Base-by-base conservation (phyloP, 1,139 yeast genomes). In the Suhomyces chickasaworum region DNA sequence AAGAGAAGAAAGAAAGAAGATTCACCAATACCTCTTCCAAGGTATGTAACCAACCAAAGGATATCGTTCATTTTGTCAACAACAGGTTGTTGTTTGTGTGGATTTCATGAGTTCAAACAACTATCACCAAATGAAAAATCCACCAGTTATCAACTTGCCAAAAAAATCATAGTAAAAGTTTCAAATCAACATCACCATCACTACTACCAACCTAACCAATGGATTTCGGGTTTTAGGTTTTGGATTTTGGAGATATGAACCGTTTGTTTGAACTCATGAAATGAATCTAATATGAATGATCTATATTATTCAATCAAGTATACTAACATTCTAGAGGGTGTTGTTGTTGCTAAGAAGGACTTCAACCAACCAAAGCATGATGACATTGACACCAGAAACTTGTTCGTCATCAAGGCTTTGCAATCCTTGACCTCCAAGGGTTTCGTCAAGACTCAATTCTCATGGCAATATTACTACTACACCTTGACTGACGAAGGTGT, bases 391-490 rank as follows among this genome's bases (percentile, higher is more conserved):
- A 87, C 96, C 84, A 91, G 82, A 82, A 90, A 91, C 95, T 86
- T 91, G 77, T 91, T 75, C 74, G 99, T 93, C 76, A 90, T 93
- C 84, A 93, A 93, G 88, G 98, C 99, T 72, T 86, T 93, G 78
- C 99, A 93, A 84, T 91, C 98, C 59, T 88, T 93, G 78, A 90
- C 96, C 73, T 93, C 99, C 63, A 90, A 86, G 81, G 99, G 99
- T 76, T 93, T 71, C 85, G 98, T 93, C 79, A 90, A 91, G 89
- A 93, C 99, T 69, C 98, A 91, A 81, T 93, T 93, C 87, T 93
- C 99, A 69, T 93, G 99, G 99, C 97, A 91, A 87, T 89, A 89
- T 86, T 95, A 93, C 83, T 95, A 93, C 96, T 95, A 95, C 95
- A 90, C 99, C 83, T 89, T 95, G 76, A 93, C 98, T 73, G 98